A percentile compares a stretch with the other conserved stretches of the same genome.
Evolutionary conservation across 2,329 filamentous ascomycete genomes (phyloP).

Genomic region (Falciphora oryzae): DNA sequence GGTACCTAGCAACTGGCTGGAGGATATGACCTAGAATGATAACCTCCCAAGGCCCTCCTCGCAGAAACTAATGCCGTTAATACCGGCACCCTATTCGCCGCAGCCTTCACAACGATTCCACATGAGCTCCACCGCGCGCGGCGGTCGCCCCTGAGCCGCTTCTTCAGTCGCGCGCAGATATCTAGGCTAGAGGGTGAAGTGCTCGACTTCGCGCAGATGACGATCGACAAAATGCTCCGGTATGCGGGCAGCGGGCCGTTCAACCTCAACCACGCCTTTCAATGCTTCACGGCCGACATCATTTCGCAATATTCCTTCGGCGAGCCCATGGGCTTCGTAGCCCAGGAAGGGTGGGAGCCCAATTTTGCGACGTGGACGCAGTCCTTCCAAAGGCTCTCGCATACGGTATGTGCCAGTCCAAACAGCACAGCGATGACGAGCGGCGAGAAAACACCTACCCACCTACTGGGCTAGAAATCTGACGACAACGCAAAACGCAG

Average conservation of each 20-base stretch:
- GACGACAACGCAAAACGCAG: neutral
- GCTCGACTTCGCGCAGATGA: slow-evolving; percentile 14
- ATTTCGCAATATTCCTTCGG: slow-evolving; percentile 25
- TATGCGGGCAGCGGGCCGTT: slow-evolving; percentile 8
- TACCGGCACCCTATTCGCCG: slow-evolving; percentile 12
- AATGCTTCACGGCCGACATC: slow-evolving; percentile 21
- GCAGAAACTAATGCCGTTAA: slow-evolving; percentile 9
- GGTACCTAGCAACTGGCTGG: no score
- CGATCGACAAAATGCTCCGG: slow-evolving; percentile 16
- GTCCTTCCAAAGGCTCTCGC: slow-evolving; percentile 26
- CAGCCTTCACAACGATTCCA: slow-evolving; percentile 15
- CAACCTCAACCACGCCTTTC: slow-evolving; percentile 12
- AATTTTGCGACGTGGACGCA: slow-evolving; percentile 30
- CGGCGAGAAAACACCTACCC: neutral
- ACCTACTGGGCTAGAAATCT: neutral
- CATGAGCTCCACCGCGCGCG: slow-evolving; percentile 21
- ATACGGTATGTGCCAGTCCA: slow-evolving; percentile 16
- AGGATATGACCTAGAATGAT: neutral
- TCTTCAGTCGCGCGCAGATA: slow-evolving; percentile 20
- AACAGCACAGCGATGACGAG: slow-evolving; percentile 5
- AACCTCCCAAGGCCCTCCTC: neutral
- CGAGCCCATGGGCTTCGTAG: slow-evolving; percentile 12
- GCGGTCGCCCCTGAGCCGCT: slow-evolving; percentile 17
- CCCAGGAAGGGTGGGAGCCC: slow-evolving; percentile 25
- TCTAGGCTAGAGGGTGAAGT: slow-evolving; percentile 16